phyloP scores from a whole-genome alignment of 2,329 filamentous ascomycete species.

The Hortaea werneckii region DNA sequence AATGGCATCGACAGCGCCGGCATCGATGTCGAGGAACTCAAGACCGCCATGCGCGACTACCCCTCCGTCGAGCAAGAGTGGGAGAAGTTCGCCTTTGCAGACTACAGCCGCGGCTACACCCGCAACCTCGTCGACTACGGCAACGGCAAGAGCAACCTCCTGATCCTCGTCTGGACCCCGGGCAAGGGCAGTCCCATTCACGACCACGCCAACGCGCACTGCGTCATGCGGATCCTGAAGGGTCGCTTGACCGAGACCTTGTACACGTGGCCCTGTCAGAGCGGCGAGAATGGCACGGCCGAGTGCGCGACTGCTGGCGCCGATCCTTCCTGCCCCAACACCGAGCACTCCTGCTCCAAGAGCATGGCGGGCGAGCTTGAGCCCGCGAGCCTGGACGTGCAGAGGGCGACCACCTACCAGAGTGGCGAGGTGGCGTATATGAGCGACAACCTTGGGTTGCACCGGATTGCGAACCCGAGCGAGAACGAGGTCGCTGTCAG shows the following conservation, averaged over 20 bases:
- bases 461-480: slow-evolving; percentile 69
- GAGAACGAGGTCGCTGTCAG: slow-evolving; percentile 66
- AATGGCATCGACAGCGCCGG: slow-evolving; percentile 75
- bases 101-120: slow-evolving; percentile 63
- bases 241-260: slow-evolving; percentile 72
- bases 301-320: slow-evolving; percentile 11
- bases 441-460: slow-evolving; percentile 77
- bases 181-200: slow-evolving; percentile 77
- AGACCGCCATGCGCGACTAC: slow-evolving; percentile 65
- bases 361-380: slow-evolving; percentile 7
- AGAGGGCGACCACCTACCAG: slow-evolving; percentile 56
- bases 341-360: slow-evolving; percentile 20
- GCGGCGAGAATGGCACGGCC: slow-evolving; percentile 25
- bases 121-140: slow-evolving; percentile 83
- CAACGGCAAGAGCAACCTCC: slow-evolving; percentile 69
- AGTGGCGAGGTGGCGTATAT: slow-evolving; percentile 79
- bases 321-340: slow-evolving; percentile 17
- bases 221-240: slow-evolving; percentile 79
- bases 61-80: slow-evolving; percentile 59
- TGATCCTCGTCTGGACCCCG: slow-evolving; percentile 82
- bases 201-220: slow-evolving; percentile 71
- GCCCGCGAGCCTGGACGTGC: slow-evolving; percentile 45
- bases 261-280: slow-evolving; percentile 56
- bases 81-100: slow-evolving; percentile 64
- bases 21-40: slow-evolving; percentile 64